phyloP scores from a whole-genome alignment of 352 stramenopile genomes.

The Pythium dissimile region DNA sequence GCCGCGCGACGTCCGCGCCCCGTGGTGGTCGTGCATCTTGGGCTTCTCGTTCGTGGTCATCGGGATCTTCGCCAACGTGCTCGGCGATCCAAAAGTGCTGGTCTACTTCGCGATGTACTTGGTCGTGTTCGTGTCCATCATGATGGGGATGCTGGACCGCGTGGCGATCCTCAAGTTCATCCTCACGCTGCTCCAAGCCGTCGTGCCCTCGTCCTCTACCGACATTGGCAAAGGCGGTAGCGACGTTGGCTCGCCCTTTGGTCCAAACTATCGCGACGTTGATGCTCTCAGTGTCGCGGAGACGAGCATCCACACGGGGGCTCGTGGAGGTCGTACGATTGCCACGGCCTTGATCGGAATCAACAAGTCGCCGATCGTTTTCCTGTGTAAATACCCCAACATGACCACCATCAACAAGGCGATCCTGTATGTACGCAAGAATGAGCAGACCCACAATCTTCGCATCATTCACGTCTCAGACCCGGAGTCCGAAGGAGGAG shows the following conservation, averaged over 20 bases:
- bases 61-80: slow-evolving; percentile 81
- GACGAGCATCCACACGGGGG: slow-evolving; percentile 63
- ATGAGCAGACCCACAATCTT: slow-evolving; percentile 90
- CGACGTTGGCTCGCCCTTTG: not conserved
- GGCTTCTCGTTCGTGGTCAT: slow-evolving; percentile 80
- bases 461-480: slow-evolving; percentile 82
- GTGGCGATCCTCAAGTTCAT: slow-evolving; percentile 49
- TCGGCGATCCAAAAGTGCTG: slow-evolving; percentile 82
- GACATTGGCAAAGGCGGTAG: not conserved
- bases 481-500: slow-evolving; percentile 37
- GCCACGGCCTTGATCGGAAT: slow-evolving; percentile 76
- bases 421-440: slow-evolving; percentile 93
- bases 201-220: not conserved
- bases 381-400: slow-evolving; percentile 92
- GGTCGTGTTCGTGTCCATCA: slow-evolving; percentile 66
- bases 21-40: slow-evolving; percentile 85
- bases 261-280: slow-evolving; percentile 2
- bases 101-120: slow-evolving; percentile 91
- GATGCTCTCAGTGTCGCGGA: slow-evolving; percentile 33
- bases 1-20: slow-evolving; percentile 79
- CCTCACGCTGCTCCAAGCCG: slow-evolving; percentile 44
- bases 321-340: slow-evolving; percentile 82
- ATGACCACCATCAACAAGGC: slow-evolving; percentile 94
- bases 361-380: slow-evolving; percentile 90
- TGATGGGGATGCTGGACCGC: slow-evolving; percentile 88